Evolutionary conservation across 352 stramenopile species (phyloP), one percentile per base, ranked within the genome.

Genomic region (Phytophthora constricta): DNA sequence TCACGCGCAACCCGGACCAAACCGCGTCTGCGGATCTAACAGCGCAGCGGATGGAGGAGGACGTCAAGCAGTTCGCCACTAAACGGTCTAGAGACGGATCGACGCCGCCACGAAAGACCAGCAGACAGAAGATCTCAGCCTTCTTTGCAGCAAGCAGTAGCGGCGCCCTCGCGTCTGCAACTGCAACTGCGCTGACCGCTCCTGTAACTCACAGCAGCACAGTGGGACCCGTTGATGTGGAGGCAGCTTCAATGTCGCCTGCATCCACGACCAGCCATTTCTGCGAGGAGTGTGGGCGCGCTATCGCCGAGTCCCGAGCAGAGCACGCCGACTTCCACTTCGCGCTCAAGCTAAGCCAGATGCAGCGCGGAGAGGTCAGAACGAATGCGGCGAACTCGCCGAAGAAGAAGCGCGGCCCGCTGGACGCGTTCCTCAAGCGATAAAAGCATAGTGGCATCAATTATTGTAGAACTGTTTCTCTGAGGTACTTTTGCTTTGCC

Each of bases 251-350:
- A 70, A 68, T 55, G 31, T 70, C 14, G 33, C 45, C 57, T 43
- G 50, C 46, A 60, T 31, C 57, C 62, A 50, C 11, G 34, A 45
- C 42, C 16, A 25, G 45, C 51, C 59, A 80, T 26, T 79, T 64
- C 61, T 91, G 82, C 63, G 41, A 74, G 2, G 48, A 76, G 23
- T 91, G 82, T 67, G 47, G 64, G 48, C 57, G 57, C 20, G 16
- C 57, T 10, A 58, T 91, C 37, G 48, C 34, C 10, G 79, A 83
- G 50, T 49, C 78, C 23, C 58, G 39, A n/a, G 50, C 45, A 1
- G 80, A 91, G 54, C 82, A 91, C 57, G 68, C 67, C 0, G 82
- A 91, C 58, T 89, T 84, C 56, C 82, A 91, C 47, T 80, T 88
- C 34, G 82, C 82, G 11, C 42, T 88, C 17, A 68, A 69, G 17